These are phyloP conservation scores for Triticum turgidum DNA, from an alignment of 176 grass and related monocot genomes.

Conservation along the genomic window DNA sequence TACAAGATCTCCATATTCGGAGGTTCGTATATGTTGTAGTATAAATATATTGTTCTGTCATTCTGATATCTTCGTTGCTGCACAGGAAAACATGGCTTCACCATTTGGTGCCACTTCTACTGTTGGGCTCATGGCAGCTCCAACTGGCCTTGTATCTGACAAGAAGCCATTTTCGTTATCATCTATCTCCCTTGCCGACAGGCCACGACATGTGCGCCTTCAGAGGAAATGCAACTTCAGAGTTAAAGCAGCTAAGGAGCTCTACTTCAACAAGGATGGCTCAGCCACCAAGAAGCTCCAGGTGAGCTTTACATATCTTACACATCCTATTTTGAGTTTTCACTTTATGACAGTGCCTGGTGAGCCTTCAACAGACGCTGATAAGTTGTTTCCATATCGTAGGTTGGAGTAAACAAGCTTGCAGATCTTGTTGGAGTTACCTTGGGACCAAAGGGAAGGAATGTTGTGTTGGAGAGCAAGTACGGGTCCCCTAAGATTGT, in stretches of 20 bases:
- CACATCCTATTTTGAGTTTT: neutral
- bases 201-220: constrained; percentile 31
- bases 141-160: constrained; percentile 40
- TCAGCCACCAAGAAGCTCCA: constrained; percentile 94
- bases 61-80: neutral
- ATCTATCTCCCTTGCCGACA: constrained; percentile 33
- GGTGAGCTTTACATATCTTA: constrained; percentile 23
- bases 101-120: constrained; percentile 71
- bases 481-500: constrained; percentile 95
- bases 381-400: constrained; percentile 3
- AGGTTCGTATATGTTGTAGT: neutral
- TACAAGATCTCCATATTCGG: neutral
- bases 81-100: constrained; percentile 60
- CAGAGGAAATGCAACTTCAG: constrained; percentile 56
- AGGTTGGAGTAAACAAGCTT: constrained; percentile 89
- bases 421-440: constrained; percentile 91
- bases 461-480: constrained; percentile 95
- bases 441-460: constrained; percentile 91
- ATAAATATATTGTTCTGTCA: neutral
- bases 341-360: neutral
- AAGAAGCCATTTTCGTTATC: constrained; percentile 54
- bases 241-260: constrained; percentile 77
- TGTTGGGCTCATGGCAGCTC: constrained; percentile 67
- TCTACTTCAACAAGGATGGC: constrained; percentile 97
- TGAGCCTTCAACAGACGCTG: neutral